A percentile compares a stretch with the other conserved stretches of the same genome.
phyloP scores from a whole-genome alignment of 164 flowering plant genomes.

The Umbilicus rupestris region DNA sequence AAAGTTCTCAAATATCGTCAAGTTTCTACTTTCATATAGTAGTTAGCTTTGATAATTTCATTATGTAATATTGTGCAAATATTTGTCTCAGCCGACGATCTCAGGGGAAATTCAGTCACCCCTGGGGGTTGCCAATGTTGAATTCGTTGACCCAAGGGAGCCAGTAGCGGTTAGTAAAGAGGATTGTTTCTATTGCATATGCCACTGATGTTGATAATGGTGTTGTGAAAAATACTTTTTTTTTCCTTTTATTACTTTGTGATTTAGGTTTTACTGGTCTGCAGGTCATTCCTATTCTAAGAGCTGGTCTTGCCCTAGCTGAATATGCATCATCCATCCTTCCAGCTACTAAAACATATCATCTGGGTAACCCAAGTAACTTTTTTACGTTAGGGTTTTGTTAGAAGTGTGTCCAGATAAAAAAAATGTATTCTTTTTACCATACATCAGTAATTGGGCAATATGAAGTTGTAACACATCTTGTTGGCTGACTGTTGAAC shows the following conservation, averaged over 20 bases:
- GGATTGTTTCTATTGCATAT: not conserved
- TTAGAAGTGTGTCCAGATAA: not conserved
- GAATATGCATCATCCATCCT: constrained; percentile 86
- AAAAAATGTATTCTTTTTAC: not conserved
- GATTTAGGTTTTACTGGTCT: constrained; percentile 9
- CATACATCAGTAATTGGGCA: too few relatives aligned
- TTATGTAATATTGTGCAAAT: constrained; percentile 7
- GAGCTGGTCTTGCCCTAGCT: constrained; percentile 96
- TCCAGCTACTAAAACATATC: constrained; percentile 87
- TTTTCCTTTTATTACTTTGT: too few relatives aligned
- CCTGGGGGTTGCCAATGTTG: constrained; percentile 81
- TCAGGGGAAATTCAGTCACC: constrained; percentile 85
- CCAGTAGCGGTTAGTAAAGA: constrained; percentile 67
- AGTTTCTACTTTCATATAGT: not conserved
- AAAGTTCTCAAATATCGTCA: not conserved
- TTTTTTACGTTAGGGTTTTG: not conserved
- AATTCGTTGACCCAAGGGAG: constrained; percentile 91
- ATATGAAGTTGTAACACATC: too few relatives aligned
- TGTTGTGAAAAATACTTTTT: too few relatives aligned
- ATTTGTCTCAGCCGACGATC: constrained; percentile 53
- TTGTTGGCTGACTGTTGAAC: too few relatives aligned
- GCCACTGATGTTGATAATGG: too few relatives aligned
- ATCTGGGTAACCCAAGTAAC: constrained; percentile 47
- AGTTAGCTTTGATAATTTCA: constrained; percentile 4
- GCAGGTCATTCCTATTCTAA: constrained; percentile 85